These are phyloP conservation scores for Verticillium tricorpus DNA, from an alignment of 2,329 filamentous ascomycete genomes.

Conservation along the genomic window DNA sequence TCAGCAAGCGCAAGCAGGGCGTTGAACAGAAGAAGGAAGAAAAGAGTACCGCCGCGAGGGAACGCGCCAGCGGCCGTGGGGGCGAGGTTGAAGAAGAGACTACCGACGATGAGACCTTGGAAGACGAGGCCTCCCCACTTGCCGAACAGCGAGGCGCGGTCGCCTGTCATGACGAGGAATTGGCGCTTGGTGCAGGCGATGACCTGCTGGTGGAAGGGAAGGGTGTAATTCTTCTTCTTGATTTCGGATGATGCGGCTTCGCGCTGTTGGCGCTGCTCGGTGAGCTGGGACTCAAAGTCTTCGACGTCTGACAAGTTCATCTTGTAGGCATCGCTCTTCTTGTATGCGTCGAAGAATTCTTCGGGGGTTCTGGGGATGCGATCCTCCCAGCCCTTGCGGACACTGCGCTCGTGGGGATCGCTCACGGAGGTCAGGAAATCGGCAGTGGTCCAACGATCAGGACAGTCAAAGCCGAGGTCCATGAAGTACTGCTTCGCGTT, in stretches of 20 bases:
- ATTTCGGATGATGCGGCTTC: conserved; percentile 29
- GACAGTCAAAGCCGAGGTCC: conserved; percentile 68
- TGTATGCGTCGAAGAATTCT: conserved; percentile 53
- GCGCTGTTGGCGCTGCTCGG: conserved; percentile 36
- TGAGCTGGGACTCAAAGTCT: conserved; percentile 48
- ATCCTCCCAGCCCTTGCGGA: conserved; percentile 30
- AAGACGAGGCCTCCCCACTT: conserved; percentile 29
- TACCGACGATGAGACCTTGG: conserved; percentile 26
- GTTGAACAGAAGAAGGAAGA: conserved; percentile 60
- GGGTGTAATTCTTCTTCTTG: conserved; percentile 46
- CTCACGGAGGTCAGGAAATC: conserved; percentile 78
- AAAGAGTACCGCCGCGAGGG: conserved; percentile 55
- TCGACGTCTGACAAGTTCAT: conserved; percentile 41
- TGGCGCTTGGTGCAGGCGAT: conserved; percentile 36
- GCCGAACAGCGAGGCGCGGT: conserved; percentile 24
- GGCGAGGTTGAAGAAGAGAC: conserved; percentile 24
- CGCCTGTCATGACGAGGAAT: conserved; percentile 26
- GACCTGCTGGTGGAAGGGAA: conserved; percentile 45
- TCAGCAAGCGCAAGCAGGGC: conserved; percentile 57
- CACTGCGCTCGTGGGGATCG: conserved; percentile 51
- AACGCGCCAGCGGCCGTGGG: conserved; percentile 45
- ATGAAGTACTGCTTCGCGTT: conserved; percentile 66
- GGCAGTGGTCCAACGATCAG: conserved; percentile 64
- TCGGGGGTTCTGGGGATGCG: conserved; percentile 56
- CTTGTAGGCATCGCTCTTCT: conserved; percentile 38